These are phyloP conservation scores for Blepharisma stoltei DNA, from an alignment of 73 alveolate genomes.

Conservation along the genomic window DNA sequence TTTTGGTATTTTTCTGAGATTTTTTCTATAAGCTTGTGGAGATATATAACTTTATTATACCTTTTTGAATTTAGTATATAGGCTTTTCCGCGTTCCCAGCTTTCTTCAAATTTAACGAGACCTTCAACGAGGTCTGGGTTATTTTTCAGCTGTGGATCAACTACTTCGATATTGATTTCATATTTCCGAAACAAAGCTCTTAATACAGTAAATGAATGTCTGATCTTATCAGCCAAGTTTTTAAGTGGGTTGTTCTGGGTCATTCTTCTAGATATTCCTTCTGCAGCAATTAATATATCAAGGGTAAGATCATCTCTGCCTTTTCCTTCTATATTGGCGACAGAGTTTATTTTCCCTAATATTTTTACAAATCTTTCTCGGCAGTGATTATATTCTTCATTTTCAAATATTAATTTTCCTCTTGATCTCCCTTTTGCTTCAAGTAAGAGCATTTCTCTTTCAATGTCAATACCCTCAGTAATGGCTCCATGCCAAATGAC, in stretches of 20 bases:
- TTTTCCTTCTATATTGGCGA: slow-evolving; percentile 93
- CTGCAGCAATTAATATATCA: slow-evolving; percentile 86
- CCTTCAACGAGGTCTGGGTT: slow-evolving; percentile 89
- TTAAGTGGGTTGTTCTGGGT: slow-evolving; percentile 74
- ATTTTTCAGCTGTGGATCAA: slow-evolving; percentile 91
- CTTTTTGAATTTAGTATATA: slow-evolving; percentile 49
- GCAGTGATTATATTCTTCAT: slow-evolving; percentile 37
- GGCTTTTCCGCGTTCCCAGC: slow-evolving; percentile 85
- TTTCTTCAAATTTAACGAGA: slow-evolving; percentile 76
- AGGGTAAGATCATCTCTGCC: slow-evolving; percentile 93
- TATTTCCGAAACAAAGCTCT: slow-evolving; percentile 75
- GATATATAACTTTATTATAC: slow-evolving; percentile 44
- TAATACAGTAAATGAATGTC: slow-evolving; percentile 40
- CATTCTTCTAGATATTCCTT: slow-evolving; percentile 78
- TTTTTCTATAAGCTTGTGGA: slow-evolving; percentile 55
- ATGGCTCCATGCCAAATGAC: too few species aligned
- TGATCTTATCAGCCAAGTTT: slow-evolving; percentile 78
- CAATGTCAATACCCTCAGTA: slow-evolving; percentile 87
- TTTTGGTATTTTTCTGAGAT: slow-evolving; percentile 61
- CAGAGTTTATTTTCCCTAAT: slow-evolving; percentile 85
- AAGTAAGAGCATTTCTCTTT: slow-evolving; percentile 74
- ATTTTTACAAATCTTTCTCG: slow-evolving; percentile 71
- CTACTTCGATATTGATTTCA: slow-evolving; percentile 88
- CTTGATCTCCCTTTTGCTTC: slow-evolving; percentile 83
- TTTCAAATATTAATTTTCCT: slow-evolving; percentile 67